These are phyloP conservation scores for Zygnema circumcarinatum DNA, from an alignment of 139 green algal genomes.

Conservation along the genomic window DNA sequence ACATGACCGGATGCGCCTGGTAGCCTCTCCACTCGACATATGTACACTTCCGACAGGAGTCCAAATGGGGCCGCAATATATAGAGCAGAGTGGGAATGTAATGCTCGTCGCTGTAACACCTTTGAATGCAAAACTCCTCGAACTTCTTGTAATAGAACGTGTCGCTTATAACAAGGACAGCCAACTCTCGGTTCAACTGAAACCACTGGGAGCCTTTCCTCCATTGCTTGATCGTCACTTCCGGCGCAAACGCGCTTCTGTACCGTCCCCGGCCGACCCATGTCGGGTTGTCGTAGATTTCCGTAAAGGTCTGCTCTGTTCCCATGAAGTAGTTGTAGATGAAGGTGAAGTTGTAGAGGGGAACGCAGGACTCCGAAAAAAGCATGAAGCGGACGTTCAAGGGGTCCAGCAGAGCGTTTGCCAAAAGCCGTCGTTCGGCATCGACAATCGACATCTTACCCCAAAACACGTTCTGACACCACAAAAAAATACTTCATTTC, in stretches of 20 bases:
- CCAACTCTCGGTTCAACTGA: constrained; percentile 26
- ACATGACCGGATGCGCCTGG: constrained; percentile 32
- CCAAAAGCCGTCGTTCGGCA: constrained; percentile 46
- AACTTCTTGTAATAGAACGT: constrained; percentile 30
- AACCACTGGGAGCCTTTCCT: constrained; percentile 51
- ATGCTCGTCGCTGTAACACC: constrained; percentile 49
- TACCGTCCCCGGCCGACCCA: not conserved
- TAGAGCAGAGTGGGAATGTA: constrained; percentile 45
- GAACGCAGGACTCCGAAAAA: constrained; percentile 53
- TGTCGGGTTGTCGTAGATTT: constrained; percentile 7
- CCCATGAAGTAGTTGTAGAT: constrained; percentile 46
- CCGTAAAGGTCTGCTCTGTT: constrained; percentile 26
- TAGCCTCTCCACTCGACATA: constrained; percentile 11
- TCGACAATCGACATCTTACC: constrained; percentile 54
- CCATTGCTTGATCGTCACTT: constrained; percentile 19
- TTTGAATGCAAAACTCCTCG: constrained; percentile 27
- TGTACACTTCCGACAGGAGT: constrained; percentile 21
- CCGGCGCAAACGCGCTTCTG: too few species aligned
- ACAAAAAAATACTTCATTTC: not conserved
- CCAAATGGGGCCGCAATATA: not conserved
- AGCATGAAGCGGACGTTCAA: constrained; percentile 57
- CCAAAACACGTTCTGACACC: constrained; percentile 48
- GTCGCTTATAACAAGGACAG: constrained; percentile 24
- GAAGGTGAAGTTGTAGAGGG: constrained; percentile 50
- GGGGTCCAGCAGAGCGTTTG: constrained; percentile 53